Base-by-base conservation (phyloP, 192 early-diverging fungal species). In the Entomortierella parvispora region DNA sequence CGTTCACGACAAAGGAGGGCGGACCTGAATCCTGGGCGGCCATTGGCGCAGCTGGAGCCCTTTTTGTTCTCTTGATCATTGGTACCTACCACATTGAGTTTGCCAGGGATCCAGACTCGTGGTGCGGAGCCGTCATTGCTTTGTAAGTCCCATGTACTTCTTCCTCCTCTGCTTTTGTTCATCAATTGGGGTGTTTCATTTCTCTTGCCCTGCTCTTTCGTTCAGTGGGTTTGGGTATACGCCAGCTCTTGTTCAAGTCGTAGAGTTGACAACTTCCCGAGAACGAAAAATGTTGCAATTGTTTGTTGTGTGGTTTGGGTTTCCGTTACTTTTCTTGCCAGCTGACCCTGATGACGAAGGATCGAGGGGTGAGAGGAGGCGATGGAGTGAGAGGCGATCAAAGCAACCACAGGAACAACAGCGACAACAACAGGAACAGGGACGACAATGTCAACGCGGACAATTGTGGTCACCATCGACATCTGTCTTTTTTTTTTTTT, bases 101-200 rank as follows among this genome's bases (percentile, higher is more conserved):
- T 32, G 67, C 68, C 5, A 80, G 43, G 50, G 79, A 80, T 37
- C 79, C 79, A 17, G 79, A 71, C 60, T 71, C 79, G 58, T 68
- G 70, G 69, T 57, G 54, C 51, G 67, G 48, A 18, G 51, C 52
- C 34, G 49, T 68, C 17, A 67, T 80, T 61, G 67, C 77, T n/a
- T 40, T 71, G 77, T 71, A 71, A 80, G 68, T 69, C 7, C 12
- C 7, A 40, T 9, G 37, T 40, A 9, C 7, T 40, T 40, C 7
- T n/a, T 40, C 37, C 37, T 40, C 37, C 37, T 12, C 5, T 5
- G 7, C 12, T 40, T 15, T 40, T 31, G 2, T 26, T 49, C 42
- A n/a, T 26, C 2, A 6, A 17, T 55, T 54, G 45, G 10, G 40
- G 10, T 17, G 14, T 12, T 42, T 14, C 45, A 47, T 52, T 33